Conservation (phyloP, 805 yeast species). For the Metschnikowia gelsemii region DNA sequence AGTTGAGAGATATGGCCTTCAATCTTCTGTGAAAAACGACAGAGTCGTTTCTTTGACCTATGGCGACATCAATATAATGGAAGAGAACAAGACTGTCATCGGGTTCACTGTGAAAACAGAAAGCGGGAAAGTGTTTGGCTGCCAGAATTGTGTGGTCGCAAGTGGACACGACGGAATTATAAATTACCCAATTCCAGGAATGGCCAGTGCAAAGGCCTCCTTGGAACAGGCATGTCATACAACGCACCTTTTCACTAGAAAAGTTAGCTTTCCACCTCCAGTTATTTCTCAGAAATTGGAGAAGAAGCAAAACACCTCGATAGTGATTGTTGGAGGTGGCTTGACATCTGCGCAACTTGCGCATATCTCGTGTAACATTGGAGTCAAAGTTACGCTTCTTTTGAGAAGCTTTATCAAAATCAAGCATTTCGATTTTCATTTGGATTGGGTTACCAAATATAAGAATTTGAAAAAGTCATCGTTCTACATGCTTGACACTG, state of each 20-base stretch:
- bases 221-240: slow-evolving; percentile 35
- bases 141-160: slow-evolving; percentile 35
- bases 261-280: slow-evolving; percentile 26
- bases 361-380: slow-evolving; percentile 33
- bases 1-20: slow-evolving; percentile 32
- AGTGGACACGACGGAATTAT: slow-evolving; percentile 38
- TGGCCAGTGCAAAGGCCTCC: slow-evolving; percentile 14
- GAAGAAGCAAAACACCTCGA: slow-evolving; percentile 6
- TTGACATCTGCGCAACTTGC: slow-evolving; percentile 48
- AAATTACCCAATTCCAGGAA: slow-evolving; percentile 31
- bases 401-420: slow-evolving; percentile 40
- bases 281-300: slow-evolving; percentile 18
- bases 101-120: slow-evolving; percentile 36
- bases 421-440: slow-evolving; percentile 48
- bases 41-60: slow-evolving; percentile 35
- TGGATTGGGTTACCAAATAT: slow-evolving; percentile 52
- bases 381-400: slow-evolving; percentile 35
- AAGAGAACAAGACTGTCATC: slow-evolving; percentile 23
- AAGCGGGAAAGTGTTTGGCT: slow-evolving; percentile 33
- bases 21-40: slow-evolving; percentile 30
- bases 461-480: slow-evolving; percentile 45
- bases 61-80: slow-evolving; percentile 25
- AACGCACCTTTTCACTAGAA: slow-evolving; percentile 31
- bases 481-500: slow-evolving; percentile 43
- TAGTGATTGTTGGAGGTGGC: slow-evolving; percentile 47